phyloP scores from a whole-genome alignment of 2,329 filamentous ascomycete genomes.

The Penicillium sp. region DNA sequence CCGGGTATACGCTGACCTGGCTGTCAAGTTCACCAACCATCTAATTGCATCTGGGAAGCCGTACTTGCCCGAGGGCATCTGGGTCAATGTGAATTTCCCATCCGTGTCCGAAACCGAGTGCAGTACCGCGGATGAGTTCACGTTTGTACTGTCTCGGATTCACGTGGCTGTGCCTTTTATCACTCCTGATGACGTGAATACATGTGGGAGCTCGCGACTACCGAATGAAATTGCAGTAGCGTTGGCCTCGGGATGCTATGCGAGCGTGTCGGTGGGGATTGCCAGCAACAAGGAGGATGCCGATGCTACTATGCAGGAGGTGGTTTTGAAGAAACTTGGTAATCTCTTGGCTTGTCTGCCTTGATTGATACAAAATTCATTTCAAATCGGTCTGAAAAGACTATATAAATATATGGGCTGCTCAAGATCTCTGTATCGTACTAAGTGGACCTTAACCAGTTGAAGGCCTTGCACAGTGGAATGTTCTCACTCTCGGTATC shows the following conservation, averaged over 20 bases:
- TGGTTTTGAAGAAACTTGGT: slow-evolving; percentile 49
- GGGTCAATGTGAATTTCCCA: slow-evolving; percentile 66
- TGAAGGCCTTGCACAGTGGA: too few species aligned
- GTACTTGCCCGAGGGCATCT: slow-evolving; percentile 56
- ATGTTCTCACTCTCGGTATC: too few species aligned
- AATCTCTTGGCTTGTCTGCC: slow-evolving; percentile 47
- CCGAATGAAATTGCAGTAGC: slow-evolving; percentile 56
- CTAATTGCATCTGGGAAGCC: slow-evolving; percentile 54
- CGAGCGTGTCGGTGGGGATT: slow-evolving; percentile 58
- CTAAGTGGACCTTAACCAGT: too few species aligned
- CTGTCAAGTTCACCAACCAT: slow-evolving; percentile 52
- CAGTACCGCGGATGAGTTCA: slow-evolving; percentile 50
- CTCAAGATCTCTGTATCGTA: too few species aligned
- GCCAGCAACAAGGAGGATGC: slow-evolving; percentile 57
- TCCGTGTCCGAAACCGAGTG: slow-evolving; percentile 46
- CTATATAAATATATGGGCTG: too few species aligned
- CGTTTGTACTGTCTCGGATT: slow-evolving; percentile 60
- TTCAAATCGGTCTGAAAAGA: too few species aligned
- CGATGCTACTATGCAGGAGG: slow-evolving; percentile 46
- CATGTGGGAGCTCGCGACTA: slow-evolving; percentile 52
- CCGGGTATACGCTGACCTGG: slow-evolving; percentile 59
- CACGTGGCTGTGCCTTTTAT: slow-evolving; percentile 40
- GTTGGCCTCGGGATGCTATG: slow-evolving; percentile 51
- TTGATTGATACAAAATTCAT: too few species aligned
- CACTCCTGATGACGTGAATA: slow-evolving; percentile 48